A percentile compares a stretch with the other conserved stretches of the same genome.
Evolutionary conservation across 208 protist genomes (phyloP).

Genomic region (Histomonas meleagridis): DNA sequence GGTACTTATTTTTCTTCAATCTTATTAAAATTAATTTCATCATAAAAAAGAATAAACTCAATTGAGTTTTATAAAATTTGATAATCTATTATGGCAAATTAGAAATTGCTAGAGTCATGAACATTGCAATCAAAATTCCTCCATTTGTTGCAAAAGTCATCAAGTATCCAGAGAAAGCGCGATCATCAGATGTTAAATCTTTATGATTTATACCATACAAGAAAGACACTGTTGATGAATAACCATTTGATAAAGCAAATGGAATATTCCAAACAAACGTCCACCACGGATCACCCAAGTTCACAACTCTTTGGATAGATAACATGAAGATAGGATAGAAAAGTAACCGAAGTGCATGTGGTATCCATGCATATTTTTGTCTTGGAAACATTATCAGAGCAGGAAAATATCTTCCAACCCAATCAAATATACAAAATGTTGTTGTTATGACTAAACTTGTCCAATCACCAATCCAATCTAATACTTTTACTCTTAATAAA

Average conservation of each 20-base stretch:
- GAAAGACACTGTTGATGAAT: not conserved
- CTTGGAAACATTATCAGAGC: not conserved
- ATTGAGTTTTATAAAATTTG: too few relatives aligned
- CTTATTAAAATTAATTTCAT: too few relatives aligned
- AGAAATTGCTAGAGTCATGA: not conserved
- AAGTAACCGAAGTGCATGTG: not conserved
- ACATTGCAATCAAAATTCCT: conserved; percentile 18
- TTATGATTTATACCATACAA: conserved; percentile 32
- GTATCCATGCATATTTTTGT: not conserved
- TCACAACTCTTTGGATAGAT: not conserved
- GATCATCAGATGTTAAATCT: not conserved
- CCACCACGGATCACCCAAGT: not conserved
- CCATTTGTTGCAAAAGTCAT: not conserved
- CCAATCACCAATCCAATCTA: not conserved
- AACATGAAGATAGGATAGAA: not conserved
- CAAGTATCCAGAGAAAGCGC: not conserved
- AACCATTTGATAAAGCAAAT: conserved; percentile 32
- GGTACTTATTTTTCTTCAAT: too few relatives aligned
- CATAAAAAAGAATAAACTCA: too few relatives aligned
- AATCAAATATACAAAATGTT: conserved; percentile 7
- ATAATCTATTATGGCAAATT: too few relatives aligned
- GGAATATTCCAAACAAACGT: not conserved
- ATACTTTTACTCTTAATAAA: not conserved
- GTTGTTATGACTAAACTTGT: not conserved
- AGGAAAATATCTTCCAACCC: not conserved